These are phyloP conservation scores for Barnettozyma salicaria DNA, from an alignment of 805 yeast genomes.

Conservation along the genomic window DNA sequence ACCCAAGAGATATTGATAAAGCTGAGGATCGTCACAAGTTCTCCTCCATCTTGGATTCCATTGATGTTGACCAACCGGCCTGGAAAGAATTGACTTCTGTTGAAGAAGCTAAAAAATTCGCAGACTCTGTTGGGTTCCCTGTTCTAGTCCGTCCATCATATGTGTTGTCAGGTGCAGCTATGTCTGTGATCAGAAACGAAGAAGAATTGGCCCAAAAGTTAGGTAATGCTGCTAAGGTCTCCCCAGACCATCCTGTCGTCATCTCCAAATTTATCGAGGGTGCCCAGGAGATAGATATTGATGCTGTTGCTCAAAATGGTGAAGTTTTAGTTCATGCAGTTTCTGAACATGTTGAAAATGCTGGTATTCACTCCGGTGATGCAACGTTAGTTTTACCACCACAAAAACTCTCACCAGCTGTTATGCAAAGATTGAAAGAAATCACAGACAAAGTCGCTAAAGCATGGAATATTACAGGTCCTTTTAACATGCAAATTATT, in stretches of 20 bases:
- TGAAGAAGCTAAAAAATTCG: conserved; percentile 79
- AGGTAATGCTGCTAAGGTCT: conserved; percentile 83
- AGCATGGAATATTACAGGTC: conserved; percentile 96
- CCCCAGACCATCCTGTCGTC: conserved; percentile 96
- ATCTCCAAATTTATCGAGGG: conserved; percentile 93
- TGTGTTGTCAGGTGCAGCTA: conserved; percentile 97
- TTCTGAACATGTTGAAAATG: conserved; percentile 96
- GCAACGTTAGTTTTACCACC: conserved; percentile 96
- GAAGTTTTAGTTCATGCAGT: conserved; percentile 88
- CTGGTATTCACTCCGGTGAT: conserved; percentile 98
- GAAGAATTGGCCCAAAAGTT: conserved; percentile 77
- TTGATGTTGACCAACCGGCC: conserved; percentile 92
- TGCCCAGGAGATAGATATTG: conserved; percentile 95
- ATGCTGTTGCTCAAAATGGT: conserved; percentile 92
- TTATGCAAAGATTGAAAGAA: conserved; percentile 69
- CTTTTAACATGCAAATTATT: conserved; percentile 97
- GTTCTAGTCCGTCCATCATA: conserved; percentile 97
- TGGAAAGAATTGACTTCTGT: conserved; percentile 94
- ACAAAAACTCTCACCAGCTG: conserved; percentile 59
- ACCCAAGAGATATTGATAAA: conserved; percentile 90
- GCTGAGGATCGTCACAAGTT: conserved; percentile 99
- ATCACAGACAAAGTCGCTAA: conserved; percentile 90
- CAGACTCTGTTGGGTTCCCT: conserved; percentile 84
- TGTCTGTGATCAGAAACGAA: conserved; percentile 83
- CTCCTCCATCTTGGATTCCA: conserved; percentile 87